Evolutionary conservation across 371 early-diverging fungal species (phyloP), one percentile per base, ranked within the genome.

Genomic region (Batkoa obscura): DNA sequence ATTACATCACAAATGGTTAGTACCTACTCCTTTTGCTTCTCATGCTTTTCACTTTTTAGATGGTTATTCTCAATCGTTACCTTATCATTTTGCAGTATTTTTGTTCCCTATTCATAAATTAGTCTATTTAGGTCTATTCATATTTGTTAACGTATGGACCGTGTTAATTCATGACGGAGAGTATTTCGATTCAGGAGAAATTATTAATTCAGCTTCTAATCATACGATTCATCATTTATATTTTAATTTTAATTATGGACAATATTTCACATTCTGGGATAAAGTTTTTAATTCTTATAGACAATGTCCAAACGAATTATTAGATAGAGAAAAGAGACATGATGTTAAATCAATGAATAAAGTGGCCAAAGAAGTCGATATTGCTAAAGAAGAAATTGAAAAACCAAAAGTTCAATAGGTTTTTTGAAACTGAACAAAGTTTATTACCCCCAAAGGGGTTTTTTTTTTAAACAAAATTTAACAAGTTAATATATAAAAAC

Each of bases 201-300:
- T 67, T 41, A 58, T 71, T 55, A 91, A 93, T 62, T 82, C 87
- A 9, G 84, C 90, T 13, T 94, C 94, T 12, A 93, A 96, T 63
- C 96, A 96, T 67, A 81, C 90, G 15, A 79, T 96, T 37, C 96
- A 96, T 61, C 96, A 96, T 60, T 68, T 90, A 51, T 90, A 96
- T 68, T 96, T 96, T 68, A 93, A 94, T 76, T 94, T 88, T 75
- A 96, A 96, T 74, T 95, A 89, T 61, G 94, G 96, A 3, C 96
- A 96, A 69, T 95, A 92, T 68, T 88, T 89, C 43, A 93, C 93
- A 1, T 66, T 88, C 46, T 86, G 85, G 81, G 88, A 88, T 64
- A 76, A 78, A 46, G 23, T 84, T 37, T 84, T 84, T 59, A 72
- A 72, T 17, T 77, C 86, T 41, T 80, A 84, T 57, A 77, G 84